These are phyloP conservation scores for Dioscorea dumetorum DNA, from an alignment of 106 monocot species.

Conservation along the genomic window DNA sequence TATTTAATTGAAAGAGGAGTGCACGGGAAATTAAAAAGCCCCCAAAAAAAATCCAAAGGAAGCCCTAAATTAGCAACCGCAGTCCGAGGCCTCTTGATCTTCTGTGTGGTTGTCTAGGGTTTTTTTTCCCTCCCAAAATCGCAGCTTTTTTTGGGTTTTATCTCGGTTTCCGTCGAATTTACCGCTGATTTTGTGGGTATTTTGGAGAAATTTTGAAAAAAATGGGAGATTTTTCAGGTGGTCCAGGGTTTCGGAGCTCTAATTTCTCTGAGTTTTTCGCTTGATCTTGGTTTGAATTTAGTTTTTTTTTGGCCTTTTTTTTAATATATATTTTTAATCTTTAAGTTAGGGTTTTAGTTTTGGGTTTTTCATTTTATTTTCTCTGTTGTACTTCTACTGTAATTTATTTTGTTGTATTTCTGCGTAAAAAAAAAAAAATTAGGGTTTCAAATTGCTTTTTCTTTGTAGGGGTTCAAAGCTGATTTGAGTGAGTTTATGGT, in stretches of 20 bases:
- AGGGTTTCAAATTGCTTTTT: not conserved
- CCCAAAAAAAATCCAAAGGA: constrained; percentile 4
- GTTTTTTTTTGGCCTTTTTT: constrained; percentile 5
- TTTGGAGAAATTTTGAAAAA: constrained; percentile 21
- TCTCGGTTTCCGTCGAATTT: not conserved
- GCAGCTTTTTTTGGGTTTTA: constrained; percentile 5
- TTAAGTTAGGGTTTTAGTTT: constrained; percentile 6
- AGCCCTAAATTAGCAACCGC: constrained; percentile 11
- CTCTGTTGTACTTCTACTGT: not conserved
- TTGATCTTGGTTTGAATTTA: constrained; percentile 23
- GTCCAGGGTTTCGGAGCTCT: not conserved
- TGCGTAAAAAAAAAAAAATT: not conserved
- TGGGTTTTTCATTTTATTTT: not conserved
- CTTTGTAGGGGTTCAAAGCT: not conserved
- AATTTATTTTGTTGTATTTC: constrained; percentile 12
- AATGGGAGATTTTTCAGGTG: constrained; percentile 15
- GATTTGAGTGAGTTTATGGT: too few species aligned
- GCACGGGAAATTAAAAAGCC: not conserved
- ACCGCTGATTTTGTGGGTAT: constrained; percentile 21
- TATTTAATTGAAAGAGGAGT: not conserved
- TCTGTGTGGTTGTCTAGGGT: constrained; percentile 5
- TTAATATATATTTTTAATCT: constrained; percentile 3
- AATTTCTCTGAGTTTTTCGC: constrained; percentile 26
- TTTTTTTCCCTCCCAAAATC: constrained; percentile 7
- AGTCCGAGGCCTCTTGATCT: constrained; percentile 16